These are phyloP conservation scores for Psilocybe sp. DNA, from an alignment of 768 basidiomycete genomes.

Conservation along the genomic window DNA sequence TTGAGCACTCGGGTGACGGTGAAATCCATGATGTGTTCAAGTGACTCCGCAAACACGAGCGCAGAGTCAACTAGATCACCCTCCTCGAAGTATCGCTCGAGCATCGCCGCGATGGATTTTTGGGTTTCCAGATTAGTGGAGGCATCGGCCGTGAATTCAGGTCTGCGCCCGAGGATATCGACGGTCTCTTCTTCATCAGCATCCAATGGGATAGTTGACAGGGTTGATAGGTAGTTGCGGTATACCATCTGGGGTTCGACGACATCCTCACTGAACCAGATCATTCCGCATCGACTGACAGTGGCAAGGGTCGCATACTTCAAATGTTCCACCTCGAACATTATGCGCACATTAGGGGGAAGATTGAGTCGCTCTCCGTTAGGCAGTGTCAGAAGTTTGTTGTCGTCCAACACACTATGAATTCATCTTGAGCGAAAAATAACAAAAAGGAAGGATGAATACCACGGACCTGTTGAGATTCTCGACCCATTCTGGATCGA, in stretches of 20 bases:
- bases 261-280: conserved; percentile 99
- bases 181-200: conserved; percentile 81
- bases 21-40: conserved; percentile 99
- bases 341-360: conserved; percentile 95
- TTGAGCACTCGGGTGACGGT: conserved; percentile 87
- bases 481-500: conserved; percentile 99
- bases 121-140: conserved; percentile 73
- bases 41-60: conserved; percentile 74
- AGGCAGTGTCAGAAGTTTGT: conserved; percentile 93
- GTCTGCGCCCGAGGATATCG: conserved; percentile 61
- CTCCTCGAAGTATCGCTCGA: conserved; percentile 80
- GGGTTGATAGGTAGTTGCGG: conserved; percentile 78
- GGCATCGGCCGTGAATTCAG: conserved; percentile 48
- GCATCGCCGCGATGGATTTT: conserved; percentile 66
- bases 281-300: conserved; percentile 99
- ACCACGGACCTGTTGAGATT: conserved; percentile 88
- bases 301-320: conserved; percentile 96
- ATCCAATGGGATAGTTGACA: conserved; percentile 75
- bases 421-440: conserved; percentile 8
- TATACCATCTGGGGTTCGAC: conserved; percentile 91
- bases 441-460: conserved; percentile 1
- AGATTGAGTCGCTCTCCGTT: conserved; percentile 98
- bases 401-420: conserved; percentile 93
- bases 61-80: conserved; percentile 82
- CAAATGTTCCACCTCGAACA: conserved; percentile 99